Evolutionary conservation across 441 rosid species (phyloP), one percentile per base, ranked within the genome.

Genomic region (Arabidopsis hybrid): DNA sequence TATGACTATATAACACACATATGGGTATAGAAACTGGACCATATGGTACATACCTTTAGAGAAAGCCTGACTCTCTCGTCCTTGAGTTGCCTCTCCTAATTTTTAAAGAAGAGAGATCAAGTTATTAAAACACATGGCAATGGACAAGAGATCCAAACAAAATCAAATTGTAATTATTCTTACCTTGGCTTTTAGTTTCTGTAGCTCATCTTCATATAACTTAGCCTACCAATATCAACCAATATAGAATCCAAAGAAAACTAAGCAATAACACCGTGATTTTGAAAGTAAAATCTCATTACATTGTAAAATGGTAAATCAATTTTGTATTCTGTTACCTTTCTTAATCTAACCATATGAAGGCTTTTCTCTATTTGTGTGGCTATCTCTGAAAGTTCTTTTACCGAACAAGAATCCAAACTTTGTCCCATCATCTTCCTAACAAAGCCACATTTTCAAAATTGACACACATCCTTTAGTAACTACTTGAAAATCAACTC

Each of bases 361-460:
- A 91, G 80, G 76, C 92, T 86, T 62, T 45, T 79, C 76, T 83
- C 91, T 1, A 88, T 66, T 76, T 87, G 86, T n/a, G 32, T n/a
- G 46, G 60, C 76, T 13, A 85, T 78, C 17, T 73, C 86, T 42
- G 80, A 71, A 60, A 88, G 86, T 74, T 89, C 91, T 21, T 83
- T 81, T 0, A 70, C 2, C 0, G 87, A 82, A 64, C 85, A 87
- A 3, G 74, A 74, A 45, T 7, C 85, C 61, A 84, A 62, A 34
- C 35, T 69, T 71, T 85, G 81, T 65, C 93, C 97, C 73, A 83
- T 53, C 60, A 89, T 77, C 81, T 77, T 85, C 79, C 97, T 89
- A 67, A 29, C 16, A 58, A 65, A 39, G 9, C 31, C 58, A 64
- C 4, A 36, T 46, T 56, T 46, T 13, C 64, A 55, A 56, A 65